Evolutionary conservation across 805 yeast genomes (phyloP), one percentile per base, ranked within the genome.

Genomic region (Metschnikowia arizonensis): DNA sequence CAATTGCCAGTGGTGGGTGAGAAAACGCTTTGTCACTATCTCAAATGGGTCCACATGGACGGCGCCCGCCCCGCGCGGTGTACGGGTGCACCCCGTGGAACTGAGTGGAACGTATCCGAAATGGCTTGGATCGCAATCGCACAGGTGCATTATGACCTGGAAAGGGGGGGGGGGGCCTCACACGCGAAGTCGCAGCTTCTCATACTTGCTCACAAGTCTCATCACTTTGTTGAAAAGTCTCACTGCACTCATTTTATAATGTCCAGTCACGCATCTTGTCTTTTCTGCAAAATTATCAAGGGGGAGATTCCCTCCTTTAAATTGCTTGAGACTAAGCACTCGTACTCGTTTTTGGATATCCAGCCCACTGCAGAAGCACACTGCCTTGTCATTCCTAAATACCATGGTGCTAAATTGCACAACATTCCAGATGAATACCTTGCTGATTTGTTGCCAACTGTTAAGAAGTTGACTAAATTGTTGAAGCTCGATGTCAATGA

Each of bases 261-360:
- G 54, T 62, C 74, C 43, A 50, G 68, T 31, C 75, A 77, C 49
- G 84, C 87, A 19, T 65, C 81, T 29, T 91, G 98, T 69, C 82
- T 91, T 58, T 91, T 91, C 62, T 91, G 98, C 74, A 88, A 90
- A 60, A 91, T 91, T 66, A 82, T 91, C 71, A 88, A 88, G 62
- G 95, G 97, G 45, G 97, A 93, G 58, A 93, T 91, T 60, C 99
- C 99, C 28, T 86, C 95, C 1, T 81, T 88, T 73, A 93, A 91
- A 65, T 69, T 91, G 50, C 76, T 85, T 58, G 99, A 91, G 66
- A 88, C 97, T n/a, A 74, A 83, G 48, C 74, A 77, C 57, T 68
- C 88, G 2, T 87, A 76, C 60, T 88, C 98, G 0, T 93, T 91
- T 64, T 73, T 93, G 58, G 99, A 91, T 60, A 90, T 91, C 60